A percentile compares a stretch with the other conserved stretches of the same genome.
Conservation (phyloP, 2,329 filamentous ascomycete species). For the Chrysosporium keratinophilum region DNA sequence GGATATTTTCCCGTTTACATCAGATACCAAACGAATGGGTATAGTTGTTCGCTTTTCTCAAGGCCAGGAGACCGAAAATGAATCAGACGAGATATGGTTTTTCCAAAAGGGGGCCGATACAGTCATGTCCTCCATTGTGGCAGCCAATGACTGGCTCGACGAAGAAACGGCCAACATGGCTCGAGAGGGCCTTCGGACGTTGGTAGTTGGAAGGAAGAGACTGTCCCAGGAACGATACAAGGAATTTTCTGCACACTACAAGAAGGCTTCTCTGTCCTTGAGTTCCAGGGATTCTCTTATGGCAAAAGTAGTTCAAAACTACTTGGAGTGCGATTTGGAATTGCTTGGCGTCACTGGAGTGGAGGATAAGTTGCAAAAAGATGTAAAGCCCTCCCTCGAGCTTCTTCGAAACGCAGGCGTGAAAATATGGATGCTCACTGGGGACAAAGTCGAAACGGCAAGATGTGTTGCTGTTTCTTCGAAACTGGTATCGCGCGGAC, state of each 20-base stretch:
- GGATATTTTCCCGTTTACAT: constrained; percentile 95
- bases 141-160: constrained; percentile 94
- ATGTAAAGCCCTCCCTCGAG: constrained; percentile 92
- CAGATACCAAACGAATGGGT: constrained; percentile 95
- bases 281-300: constrained; percentile 71
- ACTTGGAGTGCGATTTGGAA: constrained; percentile 80
- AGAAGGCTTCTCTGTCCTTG: constrained; percentile 70
- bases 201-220: constrained; percentile 88
- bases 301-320: constrained; percentile 65
- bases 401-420: constrained; percentile 92
- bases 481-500: constrained; percentile 83
- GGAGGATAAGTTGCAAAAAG: constrained; percentile 89
- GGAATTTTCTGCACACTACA: constrained; percentile 64
- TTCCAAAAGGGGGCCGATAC: constrained; percentile 98
- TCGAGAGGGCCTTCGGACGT: constrained; percentile 80
- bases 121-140: constrained; percentile 93
- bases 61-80: constrained; percentile 40
- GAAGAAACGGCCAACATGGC: constrained; percentile 99
- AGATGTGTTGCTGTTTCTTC: constrained; percentile 91
- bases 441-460: constrained; percentile 96
- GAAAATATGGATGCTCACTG: constrained; percentile 99
- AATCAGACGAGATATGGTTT: constrained; percentile 82
- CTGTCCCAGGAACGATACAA: constrained; percentile 68
- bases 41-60: constrained; percentile 82
- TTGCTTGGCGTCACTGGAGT: constrained; percentile 95